A percentile compares a stretch with the other conserved stretches of the same genome.
Evolutionary conservation across 805 yeast species (phyloP).

Genomic region (Hanseniaspora lachancei): DNA sequence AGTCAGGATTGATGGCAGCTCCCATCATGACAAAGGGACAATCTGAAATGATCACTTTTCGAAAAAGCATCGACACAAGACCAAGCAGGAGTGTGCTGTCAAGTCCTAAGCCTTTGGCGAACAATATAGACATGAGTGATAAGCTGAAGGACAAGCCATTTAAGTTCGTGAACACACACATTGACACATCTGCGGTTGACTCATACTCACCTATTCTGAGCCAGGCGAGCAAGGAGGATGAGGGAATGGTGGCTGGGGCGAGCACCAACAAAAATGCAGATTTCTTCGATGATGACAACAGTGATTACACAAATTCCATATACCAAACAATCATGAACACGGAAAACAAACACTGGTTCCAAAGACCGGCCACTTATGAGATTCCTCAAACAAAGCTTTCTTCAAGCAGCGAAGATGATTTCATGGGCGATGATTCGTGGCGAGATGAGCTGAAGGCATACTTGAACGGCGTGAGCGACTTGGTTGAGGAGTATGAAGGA

Average conservation of each 20-base stretch:
- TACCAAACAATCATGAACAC: slow-evolving; percentile 50
- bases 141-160: background rate
- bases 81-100: slow-evolving; percentile 6
- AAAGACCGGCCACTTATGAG: slow-evolving; percentile 64
- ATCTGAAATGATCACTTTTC: slow-evolving; percentile 9
- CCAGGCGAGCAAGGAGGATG: background rate
- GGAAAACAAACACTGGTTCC: slow-evolving; percentile 30
- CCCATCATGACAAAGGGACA: background rate
- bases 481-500: slow-evolving; percentile 13
- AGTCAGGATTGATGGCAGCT: background rate
- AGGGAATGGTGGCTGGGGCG: background rate
- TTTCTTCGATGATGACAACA: slow-evolving; percentile 30
- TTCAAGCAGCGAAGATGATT: slow-evolving; percentile 31
- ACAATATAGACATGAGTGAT: background rate
- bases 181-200: slow-evolving; percentile 4
- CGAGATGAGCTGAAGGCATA: slow-evolving; percentile 35
- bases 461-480: slow-evolving; percentile 17
- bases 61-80: slow-evolving; percentile 6
- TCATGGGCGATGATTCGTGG: slow-evolving; percentile 21
- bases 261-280: slow-evolving; percentile 29
- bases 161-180: too few relatives aligned
- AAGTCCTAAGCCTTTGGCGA: background rate
- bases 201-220: background rate
- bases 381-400: slow-evolving; percentile 69
- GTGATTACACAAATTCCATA: slow-evolving; percentile 40